Conservation (phyloP, 768 basidiomycete species). For the Tulasnella sp. region DNA sequence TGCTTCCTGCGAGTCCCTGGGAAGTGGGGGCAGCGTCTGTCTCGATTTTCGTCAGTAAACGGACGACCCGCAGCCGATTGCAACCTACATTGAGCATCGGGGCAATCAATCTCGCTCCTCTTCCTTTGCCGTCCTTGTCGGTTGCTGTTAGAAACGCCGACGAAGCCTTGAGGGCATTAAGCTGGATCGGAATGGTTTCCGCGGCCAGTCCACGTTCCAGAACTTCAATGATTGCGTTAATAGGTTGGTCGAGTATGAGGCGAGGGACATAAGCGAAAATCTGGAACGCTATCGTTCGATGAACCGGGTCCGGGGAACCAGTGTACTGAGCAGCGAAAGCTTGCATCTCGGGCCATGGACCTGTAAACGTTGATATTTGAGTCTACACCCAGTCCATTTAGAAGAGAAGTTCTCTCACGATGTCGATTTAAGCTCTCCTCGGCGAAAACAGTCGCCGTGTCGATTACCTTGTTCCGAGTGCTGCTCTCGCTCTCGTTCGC, state of each 20-base stretch:
- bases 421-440: slow-evolving; percentile 68
- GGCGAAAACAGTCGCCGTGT: slow-evolving; percentile 68
- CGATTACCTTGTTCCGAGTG: slow-evolving; percentile 65
- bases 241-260: slow-evolving; percentile 66
- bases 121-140: slow-evolving; percentile 53
- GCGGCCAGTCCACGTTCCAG: slow-evolving; percentile 61
- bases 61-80: not conserved
- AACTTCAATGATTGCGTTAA: slow-evolving; percentile 57
- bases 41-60: not conserved
- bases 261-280: slow-evolving; percentile 57
- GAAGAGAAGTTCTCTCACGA: not conserved
- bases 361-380: not conserved
- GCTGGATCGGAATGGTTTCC: slow-evolving; percentile 56
- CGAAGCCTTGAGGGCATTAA: slow-evolving; percentile 61
- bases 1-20: slow-evolving; percentile 46
- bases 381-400: not conserved
- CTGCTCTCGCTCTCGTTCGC: slow-evolving; percentile 48
- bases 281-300: slow-evolving; percentile 56
- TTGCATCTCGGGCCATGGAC: slow-evolving; percentile 78
- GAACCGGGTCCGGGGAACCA: slow-evolving; percentile 14
- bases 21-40: slow-evolving; percentile 54
- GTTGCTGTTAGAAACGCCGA: slow-evolving; percentile 60
- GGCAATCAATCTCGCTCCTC: slow-evolving; percentile 51
- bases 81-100: slow-evolving; percentile 51
- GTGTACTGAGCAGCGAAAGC: slow-evolving; percentile 49